phyloP scores from a whole-genome alignment of 371 early-diverging fungal genomes.

The Amoeboaphelidium protococcarum region DNA sequence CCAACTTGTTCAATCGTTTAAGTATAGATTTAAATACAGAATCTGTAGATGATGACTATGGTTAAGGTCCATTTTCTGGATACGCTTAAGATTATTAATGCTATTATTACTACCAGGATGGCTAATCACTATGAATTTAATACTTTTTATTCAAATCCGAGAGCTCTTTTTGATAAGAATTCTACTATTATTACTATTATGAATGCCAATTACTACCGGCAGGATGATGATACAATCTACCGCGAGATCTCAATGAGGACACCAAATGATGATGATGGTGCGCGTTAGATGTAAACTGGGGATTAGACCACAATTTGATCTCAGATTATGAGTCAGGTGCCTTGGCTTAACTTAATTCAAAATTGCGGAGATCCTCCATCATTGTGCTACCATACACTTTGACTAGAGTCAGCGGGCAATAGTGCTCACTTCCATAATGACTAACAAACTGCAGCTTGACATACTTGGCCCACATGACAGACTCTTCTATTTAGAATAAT shows the following conservation, averaged over 20 bases:
- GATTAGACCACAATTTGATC: too few species aligned
- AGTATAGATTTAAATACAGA: background rate
- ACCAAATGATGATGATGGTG: too few species aligned
- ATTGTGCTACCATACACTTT: slow-evolving; percentile 71
- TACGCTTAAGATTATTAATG: background rate
- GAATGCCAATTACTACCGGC: too few species aligned
- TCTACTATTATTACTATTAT: too few species aligned
- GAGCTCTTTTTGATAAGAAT: background rate
- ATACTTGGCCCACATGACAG: slow-evolving; percentile 51
- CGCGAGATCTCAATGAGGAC: too few species aligned
- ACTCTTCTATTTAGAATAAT: slow-evolving; percentile 46
- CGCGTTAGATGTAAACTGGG: too few species aligned
- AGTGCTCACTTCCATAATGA: slow-evolving; percentile 72
- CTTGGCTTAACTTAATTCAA: background rate
- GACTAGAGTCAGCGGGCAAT: slow-evolving; percentile 70
- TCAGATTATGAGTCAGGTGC: too few species aligned
- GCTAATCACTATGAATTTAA: background rate
- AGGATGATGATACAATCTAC: too few species aligned
- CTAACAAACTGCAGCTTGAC: slow-evolving; percentile 58
- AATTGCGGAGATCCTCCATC: slow-evolving; percentile 37
- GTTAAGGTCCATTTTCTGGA: background rate
- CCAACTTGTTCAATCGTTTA: background rate
- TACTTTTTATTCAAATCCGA: background rate
- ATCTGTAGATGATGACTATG: background rate
- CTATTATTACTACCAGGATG: background rate